A percentile compares a stretch with the other conserved stretches of the same genome.
Conservation (phyloP, 306 rosid genomes). For the Phaseolus lunatus region DNA sequence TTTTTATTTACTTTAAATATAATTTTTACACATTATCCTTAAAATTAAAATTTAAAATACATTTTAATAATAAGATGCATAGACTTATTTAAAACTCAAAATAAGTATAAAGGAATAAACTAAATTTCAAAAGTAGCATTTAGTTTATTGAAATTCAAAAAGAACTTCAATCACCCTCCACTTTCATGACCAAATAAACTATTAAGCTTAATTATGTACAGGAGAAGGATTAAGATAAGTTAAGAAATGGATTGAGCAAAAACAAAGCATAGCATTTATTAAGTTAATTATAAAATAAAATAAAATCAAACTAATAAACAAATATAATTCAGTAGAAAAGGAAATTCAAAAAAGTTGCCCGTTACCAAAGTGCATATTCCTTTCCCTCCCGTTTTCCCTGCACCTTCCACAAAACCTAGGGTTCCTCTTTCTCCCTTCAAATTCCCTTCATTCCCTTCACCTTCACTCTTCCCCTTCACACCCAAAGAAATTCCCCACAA, state of each 20-base stretch:
- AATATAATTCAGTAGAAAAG: not conserved
- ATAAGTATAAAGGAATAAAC: no score
- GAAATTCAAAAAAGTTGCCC: constrained; percentile 49
- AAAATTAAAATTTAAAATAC: no score
- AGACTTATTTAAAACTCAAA: no score
- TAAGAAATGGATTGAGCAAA: not conserved
- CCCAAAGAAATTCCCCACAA: constrained; percentile 4
- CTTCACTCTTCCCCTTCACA: not conserved
- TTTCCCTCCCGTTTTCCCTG: constrained; percentile 38
- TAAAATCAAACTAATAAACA: not conserved
- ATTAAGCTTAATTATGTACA: no score
- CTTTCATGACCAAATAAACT: no score
- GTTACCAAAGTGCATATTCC: constrained; percentile 48
- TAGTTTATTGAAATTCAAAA: no score
- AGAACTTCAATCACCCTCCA: no score
- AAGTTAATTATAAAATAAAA: not conserved
- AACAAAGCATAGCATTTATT: not conserved
- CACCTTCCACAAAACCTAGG: constrained; percentile 40
- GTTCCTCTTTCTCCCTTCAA: constrained; percentile 22
- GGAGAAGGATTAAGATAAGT: no score
- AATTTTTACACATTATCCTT: no score
- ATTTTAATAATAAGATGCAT: no score
- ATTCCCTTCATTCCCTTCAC: not conserved
- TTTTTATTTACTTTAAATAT: no score
- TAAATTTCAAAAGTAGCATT: no score